These are phyloP conservation scores for Zopfia rhizophila DNA, from an alignment of 2,329 filamentous ascomycete genomes.

Conservation along the genomic window DNA sequence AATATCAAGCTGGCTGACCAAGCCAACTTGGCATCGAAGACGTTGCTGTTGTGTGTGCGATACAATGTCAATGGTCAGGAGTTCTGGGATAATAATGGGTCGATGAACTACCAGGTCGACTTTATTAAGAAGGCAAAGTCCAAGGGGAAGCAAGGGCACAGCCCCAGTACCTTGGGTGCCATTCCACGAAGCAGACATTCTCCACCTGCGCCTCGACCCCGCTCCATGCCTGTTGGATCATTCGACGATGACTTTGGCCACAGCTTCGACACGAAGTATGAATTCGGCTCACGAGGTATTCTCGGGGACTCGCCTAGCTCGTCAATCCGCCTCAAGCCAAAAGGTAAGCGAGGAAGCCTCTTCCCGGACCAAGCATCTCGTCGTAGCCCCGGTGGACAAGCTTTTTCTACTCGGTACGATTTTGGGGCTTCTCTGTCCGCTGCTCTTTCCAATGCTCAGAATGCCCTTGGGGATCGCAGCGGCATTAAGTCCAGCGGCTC, in stretches of 20 bases:
- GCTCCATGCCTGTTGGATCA: conserved; percentile 58
- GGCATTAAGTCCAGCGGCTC: conserved; percentile 49
- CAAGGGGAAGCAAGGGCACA: conserved; percentile 56
- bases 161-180: conserved; percentile 56
- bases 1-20: conserved; percentile 92
- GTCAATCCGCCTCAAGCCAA: conserved; percentile 75
- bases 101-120: conserved; percentile 91
- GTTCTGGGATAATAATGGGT: conserved; percentile 93
- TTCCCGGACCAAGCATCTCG: conserved; percentile 66
- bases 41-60: conserved; percentile 88
- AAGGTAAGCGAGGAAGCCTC: conserved; percentile 69
- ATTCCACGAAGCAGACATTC: conserved; percentile 62
- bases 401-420: conserved; percentile 93
- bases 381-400: conserved; percentile 68
- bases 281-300: conserved; percentile 55
- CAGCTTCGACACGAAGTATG: conserved; percentile 61
- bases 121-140: conserved; percentile 82
- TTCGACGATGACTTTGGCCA: conserved; percentile 78
- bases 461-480: conserved; percentile 67
- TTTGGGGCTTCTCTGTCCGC: conserved; percentile 91
- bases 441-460: conserved; percentile 79
- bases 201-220: conserved; percentile 58
- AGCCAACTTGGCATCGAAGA: conserved; percentile 91
- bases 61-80: conserved; percentile 87
- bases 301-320: conserved; percentile 69